Evolutionary conservation across 805 yeast genomes (phyloP), one percentile per base, ranked within the genome.

Genomic region (Yarrowia sp.): DNA sequence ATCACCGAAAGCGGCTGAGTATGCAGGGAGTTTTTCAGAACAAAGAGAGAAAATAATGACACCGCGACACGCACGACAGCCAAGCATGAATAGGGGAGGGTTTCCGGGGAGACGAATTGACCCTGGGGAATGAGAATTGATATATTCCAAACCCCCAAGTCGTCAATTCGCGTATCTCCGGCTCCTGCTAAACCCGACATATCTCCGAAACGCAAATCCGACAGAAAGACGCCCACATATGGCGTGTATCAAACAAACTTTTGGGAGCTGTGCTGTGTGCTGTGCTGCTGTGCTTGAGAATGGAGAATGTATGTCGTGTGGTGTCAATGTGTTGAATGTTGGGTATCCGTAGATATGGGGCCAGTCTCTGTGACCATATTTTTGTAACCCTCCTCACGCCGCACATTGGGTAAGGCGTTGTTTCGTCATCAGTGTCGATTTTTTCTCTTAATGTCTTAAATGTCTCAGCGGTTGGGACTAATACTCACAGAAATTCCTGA

Each of bases 401-500:
- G 40, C 40, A 38, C 40, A 10, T 38, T 38, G 40, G 10, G 40
- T 38, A 2, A 38, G 40, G 12, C 40, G 32, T 26, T 26, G 32
- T 38, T 11, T 38, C 40, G 40, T 11, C 40, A 1, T 38, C 3
- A 7, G 8, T 11, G 32, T 38, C 49, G 7, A 11, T 45, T 10
- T 16, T 45, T 16, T 45, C 16, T 45, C 16, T 45, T 19, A 5
- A 26, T 16, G n/a, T 43, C 40, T 11, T 35, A 61, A 61, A 61
- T 61, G 67, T 61, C 59, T 46, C 55, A 45, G 42, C 42, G 19
- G 67, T 61, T 59, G 65, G 64, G 56, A 40, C 50, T 55, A 26
- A 26, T 26, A 66, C 69, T 66, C 64, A 66, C 69, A 66, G 64
- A 66, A 66, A 55, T 46, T 66, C 69, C 69, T 66, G 52, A 38